A percentile compares a stretch with the other conserved stretches of the same genome.
Evolutionary conservation across 352 stramenopile genomes (phyloP).

Genomic region (Nothophytophthora sp.): DNA sequence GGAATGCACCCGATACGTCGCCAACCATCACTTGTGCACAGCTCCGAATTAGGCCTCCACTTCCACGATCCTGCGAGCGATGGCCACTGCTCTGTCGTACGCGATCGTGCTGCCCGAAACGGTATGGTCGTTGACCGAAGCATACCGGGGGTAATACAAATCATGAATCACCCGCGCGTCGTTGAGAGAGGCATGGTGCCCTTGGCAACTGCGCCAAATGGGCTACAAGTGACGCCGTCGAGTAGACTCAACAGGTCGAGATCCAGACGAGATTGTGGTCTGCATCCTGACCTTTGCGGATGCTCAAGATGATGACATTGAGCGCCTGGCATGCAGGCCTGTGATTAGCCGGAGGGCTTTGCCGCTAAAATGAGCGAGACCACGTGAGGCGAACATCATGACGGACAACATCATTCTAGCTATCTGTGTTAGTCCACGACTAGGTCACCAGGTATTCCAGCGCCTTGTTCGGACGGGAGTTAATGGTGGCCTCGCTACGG

Average conservation of each 20-base stretch:
- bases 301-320: slow-evolving; percentile 9
- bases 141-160: neutral
- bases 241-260: neutral
- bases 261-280: slow-evolving; percentile 11
- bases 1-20: neutral
- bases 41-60: neutral
- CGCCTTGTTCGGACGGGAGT: slow-evolving; percentile 8
- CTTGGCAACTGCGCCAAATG: slow-evolving; percentile 15
- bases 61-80: neutral
- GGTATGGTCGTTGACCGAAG: slow-evolving; percentile 12
- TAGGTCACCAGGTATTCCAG: neutral
- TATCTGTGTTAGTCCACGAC: neutral
- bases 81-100: neutral
- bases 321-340: neutral
- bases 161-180: slow-evolving; percentile 17
- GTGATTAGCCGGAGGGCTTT: slow-evolving; percentile 6
- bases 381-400: slow-evolving; percentile 2
- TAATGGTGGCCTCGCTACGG: neutral
- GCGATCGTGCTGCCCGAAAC: neutral
- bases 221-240: slow-evolving; percentile 9
- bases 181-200: neutral
- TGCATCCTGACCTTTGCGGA: slow-evolving; percentile 6
- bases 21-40: slow-evolving; percentile 7
- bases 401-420: neutral
- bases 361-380: neutral